phyloP scores from a whole-genome alignment of 2,329 filamentous ascomycete genomes.

The Fusarium sp. region DNA sequence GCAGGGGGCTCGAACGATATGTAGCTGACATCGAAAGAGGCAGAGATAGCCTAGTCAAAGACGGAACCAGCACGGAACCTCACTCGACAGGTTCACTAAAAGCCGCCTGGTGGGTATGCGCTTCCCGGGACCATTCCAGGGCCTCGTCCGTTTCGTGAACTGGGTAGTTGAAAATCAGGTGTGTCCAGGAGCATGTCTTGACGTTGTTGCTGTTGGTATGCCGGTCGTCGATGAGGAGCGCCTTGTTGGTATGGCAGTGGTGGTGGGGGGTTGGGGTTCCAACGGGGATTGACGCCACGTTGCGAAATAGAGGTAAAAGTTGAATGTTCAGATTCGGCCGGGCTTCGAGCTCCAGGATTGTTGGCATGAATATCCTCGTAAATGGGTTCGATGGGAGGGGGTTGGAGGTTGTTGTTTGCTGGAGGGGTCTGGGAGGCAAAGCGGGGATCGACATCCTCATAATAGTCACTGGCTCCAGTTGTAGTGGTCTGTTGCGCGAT shows the following conservation, averaged over 20 bases:
- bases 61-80: slow-evolving; percentile 2
- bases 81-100: slow-evolving; percentile 33
- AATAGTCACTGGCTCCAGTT: slow-evolving; percentile 66
- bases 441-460: slow-evolving; percentile 91
- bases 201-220: slow-evolving; percentile 65
- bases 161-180: slow-evolving; percentile 83
- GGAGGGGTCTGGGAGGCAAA: slow-evolving; percentile 67
- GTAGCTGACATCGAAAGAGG: slow-evolving; percentile 1
- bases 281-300: slow-evolving; percentile 86
- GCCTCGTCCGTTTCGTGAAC: slow-evolving; percentile 48
- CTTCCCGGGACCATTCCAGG: slow-evolving; percentile 62
- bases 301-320: slow-evolving; percentile 93
- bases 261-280: slow-evolving; percentile 68
- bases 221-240: slow-evolving; percentile 55
- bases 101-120: slow-evolving; percentile 57
- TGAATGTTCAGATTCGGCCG: slow-evolving; percentile 79
- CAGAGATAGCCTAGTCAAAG: neutral
- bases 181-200: slow-evolving; percentile 83
- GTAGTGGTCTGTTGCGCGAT: slow-evolving; percentile 40
- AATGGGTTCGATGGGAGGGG: slow-evolving; percentile 51
- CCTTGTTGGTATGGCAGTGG: slow-evolving; percentile 55
- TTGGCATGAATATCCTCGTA: slow-evolving; percentile 70
- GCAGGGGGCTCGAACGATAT: neutral
- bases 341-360: slow-evolving; percentile 68
- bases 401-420: slow-evolving; percentile 43